These are phyloP conservation scores for Tetracladium marchalianum DNA, from an alignment of 495 filamentous ascomycete genomes.

Conservation along the genomic window DNA sequence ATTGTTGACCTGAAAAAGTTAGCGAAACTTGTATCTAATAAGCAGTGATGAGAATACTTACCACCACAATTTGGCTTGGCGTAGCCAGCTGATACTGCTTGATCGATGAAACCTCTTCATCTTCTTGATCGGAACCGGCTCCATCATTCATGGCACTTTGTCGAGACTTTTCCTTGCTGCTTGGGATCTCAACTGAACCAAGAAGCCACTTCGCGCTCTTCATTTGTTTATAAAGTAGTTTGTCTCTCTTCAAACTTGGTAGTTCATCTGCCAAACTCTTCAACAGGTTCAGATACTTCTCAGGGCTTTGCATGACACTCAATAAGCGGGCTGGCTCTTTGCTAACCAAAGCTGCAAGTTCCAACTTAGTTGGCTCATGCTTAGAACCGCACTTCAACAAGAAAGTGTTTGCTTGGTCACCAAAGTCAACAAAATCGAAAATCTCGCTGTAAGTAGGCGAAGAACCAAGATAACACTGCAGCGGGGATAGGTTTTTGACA, in stretches of 20 bases:
- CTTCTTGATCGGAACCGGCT: constrained; percentile 39
- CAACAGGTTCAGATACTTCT: constrained; percentile 77
- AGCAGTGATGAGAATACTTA: background rate
- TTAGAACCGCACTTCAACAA: constrained; percentile 81
- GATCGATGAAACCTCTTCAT: constrained; percentile 62
- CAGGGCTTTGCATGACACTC: constrained; percentile 63
- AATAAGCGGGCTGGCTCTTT: constrained; percentile 71
- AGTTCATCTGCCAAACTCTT: constrained; percentile 65
- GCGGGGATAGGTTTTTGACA: constrained; percentile 49
- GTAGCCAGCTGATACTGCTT: constrained; percentile 65
- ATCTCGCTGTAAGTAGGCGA: constrained; percentile 73
- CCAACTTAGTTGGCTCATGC: constrained; percentile 72
- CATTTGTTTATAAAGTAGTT: constrained; percentile 65
- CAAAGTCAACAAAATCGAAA: constrained; percentile 95
- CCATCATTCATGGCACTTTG: constrained; percentile 17
- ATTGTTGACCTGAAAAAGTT: constrained; percentile 50
- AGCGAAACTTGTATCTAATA: background rate
- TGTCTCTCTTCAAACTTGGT: constrained; percentile 62
- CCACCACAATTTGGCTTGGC: constrained; percentile 62
- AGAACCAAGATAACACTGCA: constrained; percentile 64
- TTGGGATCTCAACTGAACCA: constrained; percentile 63
- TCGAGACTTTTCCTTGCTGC: constrained; percentile 25
- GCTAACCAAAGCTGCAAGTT: constrained; percentile 71
- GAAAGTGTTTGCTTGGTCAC: constrained; percentile 76
- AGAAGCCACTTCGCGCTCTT: constrained; percentile 66